Evolutionary conservation across 441 rosid genomes (phyloP).

Genomic region (Syzygium syzygioides): DNA sequence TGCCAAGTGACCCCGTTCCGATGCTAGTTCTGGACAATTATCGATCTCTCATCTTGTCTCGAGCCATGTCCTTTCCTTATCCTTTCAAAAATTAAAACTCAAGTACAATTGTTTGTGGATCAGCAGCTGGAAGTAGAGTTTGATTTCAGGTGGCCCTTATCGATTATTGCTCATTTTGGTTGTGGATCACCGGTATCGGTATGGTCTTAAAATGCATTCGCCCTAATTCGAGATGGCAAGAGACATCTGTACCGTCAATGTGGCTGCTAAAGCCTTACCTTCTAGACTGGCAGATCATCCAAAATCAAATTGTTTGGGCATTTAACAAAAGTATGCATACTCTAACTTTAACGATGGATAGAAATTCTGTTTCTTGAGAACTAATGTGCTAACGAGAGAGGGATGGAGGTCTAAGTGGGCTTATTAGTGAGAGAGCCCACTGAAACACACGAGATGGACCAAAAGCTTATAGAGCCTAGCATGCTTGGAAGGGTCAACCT

Average conservation of each 20-base stretch:
- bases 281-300: not conserved
- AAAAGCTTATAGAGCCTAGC: not conserved
- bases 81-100: not conserved
- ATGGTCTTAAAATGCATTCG: not conserved
- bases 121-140: not conserved
- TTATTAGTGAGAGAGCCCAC: not conserved
- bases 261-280: not conserved
- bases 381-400: not conserved
- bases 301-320: not conserved
- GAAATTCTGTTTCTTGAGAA: not conserved
- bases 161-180: not conserved
- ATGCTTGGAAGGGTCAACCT: not conserved
- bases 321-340: not conserved
- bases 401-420: not conserved
- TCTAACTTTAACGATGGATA: not conserved
- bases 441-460: not conserved
- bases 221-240: not conserved
- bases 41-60: not conserved
- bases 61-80: not conserved
- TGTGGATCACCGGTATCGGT: not conserved
- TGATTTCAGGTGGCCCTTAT: not conserved
- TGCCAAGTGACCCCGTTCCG: not conserved
- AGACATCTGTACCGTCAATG: not conserved
- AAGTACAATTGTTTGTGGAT: not conserved
- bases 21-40: not conserved